A percentile compares a stretch with the other conserved stretches of the same genome.
These are phyloP conservation scores for Pythium utonaiense DNA, from an alignment of 352 stramenopile genomes.

Conservation along the genomic window DNA sequence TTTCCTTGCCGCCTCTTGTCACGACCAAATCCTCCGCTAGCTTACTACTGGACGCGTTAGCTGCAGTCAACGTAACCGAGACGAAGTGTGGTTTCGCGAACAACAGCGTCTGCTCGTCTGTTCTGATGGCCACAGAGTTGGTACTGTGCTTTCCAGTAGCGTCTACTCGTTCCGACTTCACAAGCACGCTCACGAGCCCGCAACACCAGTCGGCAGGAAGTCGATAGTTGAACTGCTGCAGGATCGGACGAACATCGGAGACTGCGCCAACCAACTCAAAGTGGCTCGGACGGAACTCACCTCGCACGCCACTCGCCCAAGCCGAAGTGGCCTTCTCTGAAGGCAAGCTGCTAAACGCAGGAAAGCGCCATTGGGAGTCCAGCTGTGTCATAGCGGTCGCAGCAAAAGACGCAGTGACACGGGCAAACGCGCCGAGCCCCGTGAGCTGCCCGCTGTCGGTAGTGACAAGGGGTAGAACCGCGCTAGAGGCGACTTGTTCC, in stretches of 20 bases:
- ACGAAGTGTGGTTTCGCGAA: background rate
- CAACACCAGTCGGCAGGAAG: constrained; percentile 6
- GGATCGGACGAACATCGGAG: background rate
- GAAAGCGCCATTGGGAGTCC: constrained; percentile 7
- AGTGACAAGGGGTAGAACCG: background rate
- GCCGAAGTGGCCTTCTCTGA: background rate
- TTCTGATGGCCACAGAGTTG: background rate
- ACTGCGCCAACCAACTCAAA: constrained; percentile 6
- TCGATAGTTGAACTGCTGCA: constrained; percentile 3
- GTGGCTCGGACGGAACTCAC: background rate
- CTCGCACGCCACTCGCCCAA: background rate
- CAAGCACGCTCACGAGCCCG: background rate
- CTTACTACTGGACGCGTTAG: background rate
- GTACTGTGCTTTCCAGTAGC: background rate
- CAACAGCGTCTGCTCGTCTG: background rate
- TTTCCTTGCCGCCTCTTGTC: background rate
- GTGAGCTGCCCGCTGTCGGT: constrained; percentile 16
- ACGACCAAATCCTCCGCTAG: background rate
- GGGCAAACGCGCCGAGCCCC: constrained; percentile 20
- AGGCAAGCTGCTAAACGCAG: background rate
- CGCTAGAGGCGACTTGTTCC: constrained; percentile 6
- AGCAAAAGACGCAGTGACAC: background rate
- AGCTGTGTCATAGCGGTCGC: background rate
- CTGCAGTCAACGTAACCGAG: background rate
- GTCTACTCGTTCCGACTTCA: background rate